These are phyloP conservation scores for Castanea mollissima DNA, from an alignment of 306 rosid genomes.

Conservation along the genomic window DNA sequence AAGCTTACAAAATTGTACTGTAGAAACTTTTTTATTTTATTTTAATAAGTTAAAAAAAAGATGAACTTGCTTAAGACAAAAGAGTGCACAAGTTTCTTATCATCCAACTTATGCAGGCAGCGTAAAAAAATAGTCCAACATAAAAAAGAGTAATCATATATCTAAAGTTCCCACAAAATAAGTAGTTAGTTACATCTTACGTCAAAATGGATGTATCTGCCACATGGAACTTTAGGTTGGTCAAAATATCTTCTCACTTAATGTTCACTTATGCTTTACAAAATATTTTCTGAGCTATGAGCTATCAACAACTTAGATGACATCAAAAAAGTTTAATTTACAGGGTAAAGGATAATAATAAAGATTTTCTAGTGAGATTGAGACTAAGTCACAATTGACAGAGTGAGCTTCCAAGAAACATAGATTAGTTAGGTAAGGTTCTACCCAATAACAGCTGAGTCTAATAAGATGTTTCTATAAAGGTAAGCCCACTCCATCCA, in stretches of 20 bases:
- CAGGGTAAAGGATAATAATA: neutral
- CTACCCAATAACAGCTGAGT: neutral
- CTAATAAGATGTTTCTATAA: neutral
- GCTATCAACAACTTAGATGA: neutral
- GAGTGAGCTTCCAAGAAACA: neutral
- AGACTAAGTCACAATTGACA: neutral
- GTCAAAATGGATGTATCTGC: neutral
- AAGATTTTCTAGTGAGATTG: no score
- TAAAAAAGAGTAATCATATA: no score
- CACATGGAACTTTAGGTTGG: no score
- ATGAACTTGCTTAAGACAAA: no score
- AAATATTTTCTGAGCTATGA: neutral
- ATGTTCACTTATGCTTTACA: neutral
- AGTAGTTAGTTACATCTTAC: neutral
- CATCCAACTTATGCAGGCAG: no score
- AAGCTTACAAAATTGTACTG: no score
- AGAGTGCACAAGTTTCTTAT: no score
- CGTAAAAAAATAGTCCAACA: no score
- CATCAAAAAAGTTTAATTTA: neutral
- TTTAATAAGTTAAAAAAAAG: no score
- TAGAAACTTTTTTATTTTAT: no score
- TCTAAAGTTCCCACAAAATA: no score
- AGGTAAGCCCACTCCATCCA: conserved; percentile 32
- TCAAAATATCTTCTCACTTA: neutral
- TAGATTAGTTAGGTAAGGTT: neutral